Evolutionary conservation across 805 yeast genomes (phyloP).

Genomic region (Teunomyces lycoperdinae): DNA sequence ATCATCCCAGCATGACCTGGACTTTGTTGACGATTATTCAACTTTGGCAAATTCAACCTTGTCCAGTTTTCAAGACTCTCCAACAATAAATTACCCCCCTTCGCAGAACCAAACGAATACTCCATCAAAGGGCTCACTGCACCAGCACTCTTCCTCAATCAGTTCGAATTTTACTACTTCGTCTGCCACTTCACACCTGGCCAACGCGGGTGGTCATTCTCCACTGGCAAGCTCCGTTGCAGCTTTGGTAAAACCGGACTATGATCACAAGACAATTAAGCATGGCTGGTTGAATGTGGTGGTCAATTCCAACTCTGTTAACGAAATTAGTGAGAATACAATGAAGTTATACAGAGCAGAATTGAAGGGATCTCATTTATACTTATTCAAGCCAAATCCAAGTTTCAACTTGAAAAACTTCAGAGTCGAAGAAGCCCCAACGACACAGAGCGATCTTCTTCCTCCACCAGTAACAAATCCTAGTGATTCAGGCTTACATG

Average conservation of each 20-base stretch:
- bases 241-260: constrained; percentile 25
- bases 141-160: constrained; percentile 6
- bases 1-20: not conserved
- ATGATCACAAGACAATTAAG: constrained; percentile 29
- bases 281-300: constrained; percentile 39
- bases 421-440: constrained; percentile 11
- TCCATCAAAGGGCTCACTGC: not conserved
- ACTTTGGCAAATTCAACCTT: constrained; percentile 7
- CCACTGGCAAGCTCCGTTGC: constrained; percentile 13
- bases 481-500: not conserved
- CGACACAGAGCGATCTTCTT: not conserved
- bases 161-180: constrained; percentile 5
- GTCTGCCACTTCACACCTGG: not conserved
- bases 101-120: not conserved
- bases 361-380: constrained; percentile 64
- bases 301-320: constrained; percentile 29
- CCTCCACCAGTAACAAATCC: constrained; percentile 1
- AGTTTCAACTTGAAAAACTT: constrained; percentile 42
- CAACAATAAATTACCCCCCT: constrained; percentile 2
- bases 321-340: constrained; percentile 32
- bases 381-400: constrained; percentile 56
- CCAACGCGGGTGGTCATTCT: not conserved
- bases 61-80: constrained; percentile 2
- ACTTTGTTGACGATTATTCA: constrained; percentile 10
- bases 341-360: constrained; percentile 59